Evolutionary conservation across 164 flowering plant genomes (phyloP), one percentile per base, ranked within the genome.

Genomic region (Magnolia kwangsiensis): DNA sequence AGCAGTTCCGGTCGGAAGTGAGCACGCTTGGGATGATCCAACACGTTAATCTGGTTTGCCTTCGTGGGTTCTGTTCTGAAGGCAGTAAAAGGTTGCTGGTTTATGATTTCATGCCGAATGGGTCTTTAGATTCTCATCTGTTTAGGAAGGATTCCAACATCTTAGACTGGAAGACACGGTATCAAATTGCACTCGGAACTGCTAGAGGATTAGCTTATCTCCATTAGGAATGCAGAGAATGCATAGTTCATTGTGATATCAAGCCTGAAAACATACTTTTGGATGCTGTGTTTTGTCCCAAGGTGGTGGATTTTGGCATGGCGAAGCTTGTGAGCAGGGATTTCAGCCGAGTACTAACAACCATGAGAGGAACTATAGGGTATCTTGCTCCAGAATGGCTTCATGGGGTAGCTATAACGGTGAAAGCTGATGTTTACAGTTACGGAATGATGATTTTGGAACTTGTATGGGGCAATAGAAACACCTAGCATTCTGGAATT

Each of bases 11-110:
- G 51, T 71, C 87, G 1, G 92, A 90, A 72, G 92, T 90, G 8
- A 86, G 85, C 82, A 89, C 92, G 1, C 87, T 90, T n/a, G 94
- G 94, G 71, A 86, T 81, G 58, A 82, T 89, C 75, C 93, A 86
- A 51, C 90, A 87, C 67, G 80, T 85, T n/a, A 87, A 89, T 81
- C 86, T 87, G 8, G 85, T 87, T 37, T 84, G 87, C 9, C 82
- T 89, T 29, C 84, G 83, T 7, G 92, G 92, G 20, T 87, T 87
- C 58, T 89, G 89, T 77, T 78, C 86, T 4, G 87, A 88, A 74
- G 82, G 85, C 31, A 70, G 77, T 19, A 81, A 80, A 55, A 85
- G 81, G 72, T 73, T 84, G 80, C 76, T 90, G 74, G 90, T 89
- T 4, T 89, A 88, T 67, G 89, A 86, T 45, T 89, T 83, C 78